phyloP scores from a whole-genome alignment of 2,329 filamentous ascomycete genomes.

The Juglanconis sp. region DNA sequence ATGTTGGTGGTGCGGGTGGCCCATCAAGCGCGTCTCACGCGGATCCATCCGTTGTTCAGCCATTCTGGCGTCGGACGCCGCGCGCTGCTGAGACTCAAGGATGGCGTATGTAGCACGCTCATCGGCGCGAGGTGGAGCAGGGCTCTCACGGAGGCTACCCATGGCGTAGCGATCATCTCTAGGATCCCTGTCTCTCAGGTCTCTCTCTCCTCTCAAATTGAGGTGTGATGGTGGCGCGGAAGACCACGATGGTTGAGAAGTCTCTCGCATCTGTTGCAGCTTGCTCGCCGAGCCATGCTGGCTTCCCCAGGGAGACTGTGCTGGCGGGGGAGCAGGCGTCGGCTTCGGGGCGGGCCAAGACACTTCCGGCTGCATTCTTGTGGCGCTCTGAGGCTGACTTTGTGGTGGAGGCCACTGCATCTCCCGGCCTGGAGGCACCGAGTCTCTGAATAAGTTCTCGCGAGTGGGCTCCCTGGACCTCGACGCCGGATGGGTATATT shows the following conservation, averaged over 20 bases:
- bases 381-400: slow-evolving; percentile 21
- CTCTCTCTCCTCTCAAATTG: slow-evolving; percentile 21
- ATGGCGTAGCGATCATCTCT: slow-evolving; percentile 13
- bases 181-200: slow-evolving; percentile 5
- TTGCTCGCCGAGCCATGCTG: slow-evolving; percentile 36
- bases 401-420: slow-evolving; percentile 31
- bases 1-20: slow-evolving; percentile 15
- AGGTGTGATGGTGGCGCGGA: slow-evolving; percentile 24
- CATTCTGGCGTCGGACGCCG: slow-evolving; percentile 11
- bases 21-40: slow-evolving; percentile 15
- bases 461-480: slow-evolving; percentile 7
- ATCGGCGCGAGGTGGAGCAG: slow-evolving; percentile 3
- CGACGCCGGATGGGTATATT: slow-evolving; percentile 37
- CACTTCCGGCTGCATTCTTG: slow-evolving; percentile 27
- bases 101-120: slow-evolving; percentile 16
- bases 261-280: slow-evolving; percentile 30
- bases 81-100: slow-evolving; percentile 11
- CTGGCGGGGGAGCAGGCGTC: slow-evolving; percentile 29
- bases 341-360: slow-evolving; percentile 34
- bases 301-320: slow-evolving; percentile 36
- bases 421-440: slow-evolving; percentile 34
- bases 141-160: slow-evolving; percentile 7
- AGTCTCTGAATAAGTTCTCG: slow-evolving; percentile 38
- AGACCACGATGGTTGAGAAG: slow-evolving; percentile 34
- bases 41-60: slow-evolving; percentile 16